Conservation (phyloP, 2,329 filamentous ascomycete genomes). For the Fusarium sambucinum region DNA sequence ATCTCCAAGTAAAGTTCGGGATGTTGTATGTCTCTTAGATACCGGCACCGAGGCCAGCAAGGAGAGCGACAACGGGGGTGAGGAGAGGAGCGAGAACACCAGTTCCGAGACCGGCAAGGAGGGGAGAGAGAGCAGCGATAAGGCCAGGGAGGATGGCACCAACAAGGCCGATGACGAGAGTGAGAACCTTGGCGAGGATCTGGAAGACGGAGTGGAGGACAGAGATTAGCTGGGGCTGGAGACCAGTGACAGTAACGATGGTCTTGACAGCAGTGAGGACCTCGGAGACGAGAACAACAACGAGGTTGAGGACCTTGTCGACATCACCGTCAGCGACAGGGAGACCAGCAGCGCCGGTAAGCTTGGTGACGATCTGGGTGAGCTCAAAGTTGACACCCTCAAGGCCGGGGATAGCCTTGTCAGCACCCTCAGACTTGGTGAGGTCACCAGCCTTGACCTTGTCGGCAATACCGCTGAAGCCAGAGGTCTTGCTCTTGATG, state of each 20-base stretch:
- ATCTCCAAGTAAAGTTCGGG: not conserved
- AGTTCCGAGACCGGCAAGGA: conserved; percentile 46
- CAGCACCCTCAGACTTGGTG: conserved; percentile 39
- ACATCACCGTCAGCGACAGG: conserved; percentile 42
- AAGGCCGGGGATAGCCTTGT: conserved; percentile 30
- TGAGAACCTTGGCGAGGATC: conserved; percentile 45
- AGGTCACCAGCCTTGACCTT: conserved; percentile 41
- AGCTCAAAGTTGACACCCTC: conserved; percentile 40
- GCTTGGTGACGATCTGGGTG: conserved; percentile 42
- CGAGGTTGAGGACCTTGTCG: conserved; percentile 41
- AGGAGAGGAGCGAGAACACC: conserved; percentile 47
- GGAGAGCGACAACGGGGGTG: conserved; percentile 42
- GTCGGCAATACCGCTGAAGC: conserved; percentile 29
- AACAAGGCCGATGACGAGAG: conserved; percentile 43
- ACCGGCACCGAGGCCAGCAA: conserved; percentile 37
- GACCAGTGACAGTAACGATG: conserved; percentile 43
- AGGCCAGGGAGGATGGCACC: conserved; percentile 44
- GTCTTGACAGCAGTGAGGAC: conserved; percentile 44
- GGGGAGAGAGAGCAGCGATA: conserved; percentile 43
- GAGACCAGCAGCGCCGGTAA: conserved; percentile 41
- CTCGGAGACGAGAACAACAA: conserved; percentile 34
- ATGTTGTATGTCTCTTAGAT: not conserved
- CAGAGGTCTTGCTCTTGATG: conserved; percentile 23
- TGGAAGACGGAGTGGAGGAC: conserved; percentile 48
- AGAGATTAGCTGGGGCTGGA: conserved; percentile 43